Conservation (phyloP, 176 grass and related monocot genomes). For the Rhipidocladum racemiflorum region DNA sequence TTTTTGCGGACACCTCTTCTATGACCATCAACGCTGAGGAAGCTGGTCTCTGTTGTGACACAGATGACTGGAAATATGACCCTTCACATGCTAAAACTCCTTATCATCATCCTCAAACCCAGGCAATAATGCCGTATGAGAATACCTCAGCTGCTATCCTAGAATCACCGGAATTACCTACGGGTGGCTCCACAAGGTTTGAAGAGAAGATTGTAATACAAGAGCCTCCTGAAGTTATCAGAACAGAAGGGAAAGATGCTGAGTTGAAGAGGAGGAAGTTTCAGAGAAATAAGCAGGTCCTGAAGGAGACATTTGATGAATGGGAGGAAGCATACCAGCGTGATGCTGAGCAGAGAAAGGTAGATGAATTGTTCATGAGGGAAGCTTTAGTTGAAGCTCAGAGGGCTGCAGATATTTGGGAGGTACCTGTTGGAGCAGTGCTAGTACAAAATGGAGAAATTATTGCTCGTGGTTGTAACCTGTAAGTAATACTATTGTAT, state of each 20-base stretch:
- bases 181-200: slow-evolving; percentile 26
- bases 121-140: slow-evolving; percentile 16
- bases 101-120: slow-evolving; percentile 27
- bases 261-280: slow-evolving; percentile 60
- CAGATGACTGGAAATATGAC: slow-evolving; percentile 23
- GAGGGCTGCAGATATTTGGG: slow-evolving; percentile 90
- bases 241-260: slow-evolving; percentile 39
- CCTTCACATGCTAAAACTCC: slow-evolving; percentile 37
- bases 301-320: slow-evolving; percentile 82
- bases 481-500: slow-evolving; percentile 53
- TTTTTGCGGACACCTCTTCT: slow-evolving; percentile 32
- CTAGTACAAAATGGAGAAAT: slow-evolving; percentile 86
- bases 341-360: slow-evolving; percentile 68
- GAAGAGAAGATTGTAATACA: slow-evolving; percentile 39
- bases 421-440: slow-evolving; percentile 94
- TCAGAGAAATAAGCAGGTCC: slow-evolving; percentile 76
- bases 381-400: slow-evolving; percentile 96
- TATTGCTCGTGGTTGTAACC: slow-evolving; percentile 92
- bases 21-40: slow-evolving; percentile 7
- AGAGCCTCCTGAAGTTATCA: slow-evolving; percentile 39
- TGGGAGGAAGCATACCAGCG: slow-evolving; percentile 81
- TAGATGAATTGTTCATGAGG: slow-evolving; percentile 93
- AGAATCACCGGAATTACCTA: slow-evolving; percentile 30
- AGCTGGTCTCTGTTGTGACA: slow-evolving; percentile 13
- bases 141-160: slow-evolving; percentile 29